Evolutionary conservation across 2,329 filamentous ascomycete species (phyloP), one percentile per base, ranked within the genome.

Genomic region (Teratosphaeriaceae sp.): DNA sequence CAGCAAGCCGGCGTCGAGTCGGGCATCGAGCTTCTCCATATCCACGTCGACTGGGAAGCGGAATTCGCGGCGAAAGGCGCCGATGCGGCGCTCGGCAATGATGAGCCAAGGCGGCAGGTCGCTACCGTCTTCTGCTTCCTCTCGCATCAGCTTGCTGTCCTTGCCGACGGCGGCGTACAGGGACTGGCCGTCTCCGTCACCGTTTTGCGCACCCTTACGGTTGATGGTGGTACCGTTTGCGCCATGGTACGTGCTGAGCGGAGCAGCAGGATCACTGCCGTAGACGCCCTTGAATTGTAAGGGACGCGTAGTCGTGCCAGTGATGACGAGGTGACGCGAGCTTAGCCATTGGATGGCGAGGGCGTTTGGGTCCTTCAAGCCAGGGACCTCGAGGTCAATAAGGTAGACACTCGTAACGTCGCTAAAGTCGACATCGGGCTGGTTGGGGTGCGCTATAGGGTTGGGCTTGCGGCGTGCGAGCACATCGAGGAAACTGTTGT

Each of bases 371-470:
- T 49, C 38, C 24, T 47, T 47, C 39, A 47, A 24, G 42, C 47
- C 47, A 13, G 47, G 47, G 31, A 43, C 39, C 24, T 49, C 47
- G 33, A 49, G 22, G 5, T 47, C 44, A 37, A 48, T 44, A 16
- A 43, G 27, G 30, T 48, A 46, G 40, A 39, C 24, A 24, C 19
- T 42, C 11, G 33, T 21, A 7, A 29, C 34, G 36, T 51, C 49
- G 23, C 42, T 21, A 39, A 51, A 33, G 27, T 51, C 47, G 35
- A 49, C 42, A 35, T 51, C 49, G 5, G 44, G 47, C 22, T 47
- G 37, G 31, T 51, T 49, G 24, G 47, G 49, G 22, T 47, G 22
- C 6, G 20, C 23, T 26, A 38, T 39, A 12, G 29, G 49, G 23
- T 49, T 44, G 13, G 49, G 44, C 19, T 44, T 47, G n/a, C 38